Percentiles rank a stretch among this genome's conserved stretches.
These are phyloP conservation scores for Xylaria polymorpha DNA, from an alignment of 2,329 filamentous ascomycete genomes.

Conservation along the genomic window DNA sequence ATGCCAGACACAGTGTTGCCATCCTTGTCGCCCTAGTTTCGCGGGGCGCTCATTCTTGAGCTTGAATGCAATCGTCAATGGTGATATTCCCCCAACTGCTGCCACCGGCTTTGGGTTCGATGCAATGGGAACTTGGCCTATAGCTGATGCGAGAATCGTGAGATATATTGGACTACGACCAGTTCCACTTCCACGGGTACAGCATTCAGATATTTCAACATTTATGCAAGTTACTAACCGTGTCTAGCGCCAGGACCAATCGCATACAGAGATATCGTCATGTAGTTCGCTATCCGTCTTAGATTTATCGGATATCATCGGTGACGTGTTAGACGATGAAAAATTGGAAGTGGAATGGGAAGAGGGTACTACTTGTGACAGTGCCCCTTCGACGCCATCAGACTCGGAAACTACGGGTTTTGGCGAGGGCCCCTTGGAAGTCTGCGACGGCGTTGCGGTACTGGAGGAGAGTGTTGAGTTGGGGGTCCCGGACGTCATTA, in stretches of 20 bases:
- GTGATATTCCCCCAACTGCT: slow-evolving; percentile 62
- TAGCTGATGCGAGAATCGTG: slow-evolving; percentile 55
- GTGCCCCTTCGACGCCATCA: not conserved
- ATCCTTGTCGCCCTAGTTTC: slow-evolving; percentile 59
- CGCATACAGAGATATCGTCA: slow-evolving; percentile 15
- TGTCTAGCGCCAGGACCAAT: slow-evolving; percentile 28
- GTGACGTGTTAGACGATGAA: slow-evolving; percentile 25
- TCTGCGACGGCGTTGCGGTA: slow-evolving; percentile 65
- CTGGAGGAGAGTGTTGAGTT: slow-evolving; percentile 66
- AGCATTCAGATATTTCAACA: slow-evolving; percentile 30
- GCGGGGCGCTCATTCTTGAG: slow-evolving; percentile 61
- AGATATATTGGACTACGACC: slow-evolving; percentile 56
- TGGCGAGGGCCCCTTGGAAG: slow-evolving; percentile 57
- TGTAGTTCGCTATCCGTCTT: slow-evolving; percentile 25
- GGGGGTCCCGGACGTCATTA: slow-evolving; percentile 59
- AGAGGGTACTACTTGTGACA: not conserved
- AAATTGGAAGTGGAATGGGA: slow-evolving; percentile 20
- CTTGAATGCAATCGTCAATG: slow-evolving; percentile 61
- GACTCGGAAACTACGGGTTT: slow-evolving; percentile 39
- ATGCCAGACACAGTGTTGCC: slow-evolving; percentile 65
- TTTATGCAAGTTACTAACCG: slow-evolving; percentile 27
- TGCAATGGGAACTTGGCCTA: slow-evolving; percentile 55
- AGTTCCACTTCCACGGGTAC: slow-evolving; percentile 53
- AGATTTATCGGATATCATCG: slow-evolving; percentile 27
- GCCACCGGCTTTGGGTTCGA: slow-evolving; percentile 66